Evolutionary conservation across 2,329 filamentous ascomycete species (phyloP), one percentile per base, ranked within the genome.

Genomic region (Neocatenulostroma microsporum): DNA sequence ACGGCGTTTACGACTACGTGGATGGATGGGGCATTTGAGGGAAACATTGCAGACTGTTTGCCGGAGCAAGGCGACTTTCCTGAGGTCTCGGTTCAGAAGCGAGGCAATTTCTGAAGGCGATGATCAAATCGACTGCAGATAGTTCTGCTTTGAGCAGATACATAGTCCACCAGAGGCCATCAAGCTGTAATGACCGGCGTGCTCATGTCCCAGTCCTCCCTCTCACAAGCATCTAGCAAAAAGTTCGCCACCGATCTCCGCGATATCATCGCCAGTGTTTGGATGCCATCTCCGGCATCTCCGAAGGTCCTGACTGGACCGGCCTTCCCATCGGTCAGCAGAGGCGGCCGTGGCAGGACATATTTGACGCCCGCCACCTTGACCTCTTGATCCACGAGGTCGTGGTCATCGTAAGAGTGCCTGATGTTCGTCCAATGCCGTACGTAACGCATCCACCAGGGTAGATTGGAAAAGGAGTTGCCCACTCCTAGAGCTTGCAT

Each of bases 391-490:
- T 34, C 31, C 24, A 39, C 30, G 30, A 34, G 24, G 24, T 38
- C 30, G 18, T 34, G 37, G 17, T 39, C 37, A 31, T 39, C 30
- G 37, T 39, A 35, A 3, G 37, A 34, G 23, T 39, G 37, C 37
- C 34, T 39, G 23, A 39, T 39, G 31, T 38, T 32, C 28, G 36
- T 38, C 28, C 29, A 38, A 29, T 32, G 36, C 29, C 36, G 28
- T 21, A 32, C 36, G 20, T 23, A 38, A 21, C 36, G 36, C 36
- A 38, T 38, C 36, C 36, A 38, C 9, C 32, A 3, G 21, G 36
- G 33, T 29, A 38, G 32, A 23, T 32, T 32, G 20, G 36, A 23
- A 14, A 29, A 30, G 12, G 37, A 39, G 31, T 39, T 31, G 24
- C 37, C 37, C 12, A 34, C 37, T 17, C 37, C 37, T 6, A 34